These are phyloP conservation scores for Blastocladiella britannica DNA, from an alignment of 192 early-diverging fungal species.

Conservation along the genomic window DNA sequence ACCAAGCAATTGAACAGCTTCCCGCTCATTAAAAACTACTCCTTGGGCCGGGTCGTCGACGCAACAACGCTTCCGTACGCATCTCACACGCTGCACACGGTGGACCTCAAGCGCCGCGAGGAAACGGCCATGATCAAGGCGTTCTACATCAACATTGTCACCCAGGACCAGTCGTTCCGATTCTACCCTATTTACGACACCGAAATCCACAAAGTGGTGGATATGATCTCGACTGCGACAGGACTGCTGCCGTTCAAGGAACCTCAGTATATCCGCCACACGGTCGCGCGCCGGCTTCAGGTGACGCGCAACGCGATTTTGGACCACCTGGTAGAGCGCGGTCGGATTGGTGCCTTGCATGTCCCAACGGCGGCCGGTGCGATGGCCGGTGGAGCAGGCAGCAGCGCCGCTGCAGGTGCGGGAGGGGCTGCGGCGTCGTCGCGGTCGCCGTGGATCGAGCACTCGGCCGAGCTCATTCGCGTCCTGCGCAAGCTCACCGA, in stretches of 20 bases:
- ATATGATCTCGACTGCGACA: neutral
- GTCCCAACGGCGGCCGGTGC: neutral
- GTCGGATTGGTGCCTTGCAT: too few relatives aligned
- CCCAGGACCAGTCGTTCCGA: neutral
- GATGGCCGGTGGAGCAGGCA: too few relatives aligned
- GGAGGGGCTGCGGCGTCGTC: neutral
- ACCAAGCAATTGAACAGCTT: neutral
- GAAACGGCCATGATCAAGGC: neutral
- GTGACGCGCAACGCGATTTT: neutral
- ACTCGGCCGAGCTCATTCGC: conserved; percentile 2
- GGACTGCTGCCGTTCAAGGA: conserved; percentile 1
- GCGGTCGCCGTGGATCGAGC: conserved; percentile 3
- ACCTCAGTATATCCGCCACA: neutral
- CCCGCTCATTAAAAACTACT: neutral
- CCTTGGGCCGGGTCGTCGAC: neutral
- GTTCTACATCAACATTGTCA: conserved; percentile 1
- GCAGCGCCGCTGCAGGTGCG: too few relatives aligned
- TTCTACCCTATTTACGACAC: conserved; percentile 2
- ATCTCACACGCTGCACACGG: neutral
- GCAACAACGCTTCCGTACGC: neutral
- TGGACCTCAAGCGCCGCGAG: neutral
- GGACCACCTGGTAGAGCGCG: neutral
- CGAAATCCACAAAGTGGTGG: neutral
- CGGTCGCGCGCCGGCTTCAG: neutral
- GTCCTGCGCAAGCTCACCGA: conserved; percentile 1